Evolutionary conservation across 441 rosid species (phyloP), one percentile per base, ranked within the genome.

Genomic region (Pelargonium cotyledonis): DNA sequence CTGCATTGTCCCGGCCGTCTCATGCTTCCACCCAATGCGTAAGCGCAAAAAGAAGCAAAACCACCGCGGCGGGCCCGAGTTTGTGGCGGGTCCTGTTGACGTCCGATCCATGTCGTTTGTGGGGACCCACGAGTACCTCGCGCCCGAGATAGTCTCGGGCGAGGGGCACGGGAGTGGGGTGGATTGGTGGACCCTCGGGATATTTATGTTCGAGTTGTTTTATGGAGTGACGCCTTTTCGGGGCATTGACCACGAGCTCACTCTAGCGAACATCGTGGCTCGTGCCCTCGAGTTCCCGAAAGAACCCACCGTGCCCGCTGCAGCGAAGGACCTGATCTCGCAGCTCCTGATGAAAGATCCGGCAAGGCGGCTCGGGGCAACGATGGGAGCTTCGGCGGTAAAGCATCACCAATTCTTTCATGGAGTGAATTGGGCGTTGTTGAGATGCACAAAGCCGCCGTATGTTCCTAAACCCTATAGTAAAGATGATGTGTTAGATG

Each of bases 141-240:
- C 98, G 4, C 96, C 95, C 0, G 96, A 93, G 73, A 91, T 93
- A 8, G 88, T 90, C 40, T 43, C 44, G 5, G 92, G 91, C 0
- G 92, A 93, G 79, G 98, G 97, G 0, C 97, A 93, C 4, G 97
- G 96, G 8, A 89, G 90, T 29, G 85, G 91, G 0, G 97, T 93
- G 18, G 97, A 88, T 73, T 90, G 98, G 97, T 89, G 98, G 98
- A 93, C 97, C 0, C 67, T 89, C 0, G 97, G 96, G 69, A 86
- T 93, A 75, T 90, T 93, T 70, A 86, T 86, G 80, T 90, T 77
- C 57, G 92, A 93, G 74, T 79, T 93, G 6, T 88, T 89, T 71
- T 86, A 83, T 46, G 98, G 95, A 60, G 78, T 80, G 19, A 90
- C 98, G 2, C 95, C 96, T 8, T 93, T 90, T 46, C 79, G 82